Evolutionary conservation across 805 yeast genomes (phyloP).

Genomic region (Lachancea meyersii): DNA sequence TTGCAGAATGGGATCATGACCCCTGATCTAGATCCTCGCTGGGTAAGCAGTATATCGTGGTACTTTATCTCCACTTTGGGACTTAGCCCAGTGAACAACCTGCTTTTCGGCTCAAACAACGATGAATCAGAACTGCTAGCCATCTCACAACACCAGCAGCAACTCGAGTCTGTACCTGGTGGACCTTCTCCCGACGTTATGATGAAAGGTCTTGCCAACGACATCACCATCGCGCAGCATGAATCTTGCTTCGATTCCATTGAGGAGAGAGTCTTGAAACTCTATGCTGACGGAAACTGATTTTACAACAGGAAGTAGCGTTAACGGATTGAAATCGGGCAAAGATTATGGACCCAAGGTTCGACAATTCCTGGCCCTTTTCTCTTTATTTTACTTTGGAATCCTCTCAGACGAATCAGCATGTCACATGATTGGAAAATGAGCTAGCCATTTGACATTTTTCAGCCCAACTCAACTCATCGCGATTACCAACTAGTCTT

Average conservation of each 20-base stretch:
- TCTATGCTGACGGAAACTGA: constrained; percentile 11
- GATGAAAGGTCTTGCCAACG: constrained; percentile 67
- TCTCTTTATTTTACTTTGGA: neutral
- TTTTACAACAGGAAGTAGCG: neutral
- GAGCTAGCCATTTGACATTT: no score
- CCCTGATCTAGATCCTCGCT: constrained; percentile 77
- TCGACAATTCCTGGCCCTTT: neutral
- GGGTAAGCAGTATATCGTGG: constrained; percentile 95
- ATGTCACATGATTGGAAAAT: neutral
- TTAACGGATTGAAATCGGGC: no score
- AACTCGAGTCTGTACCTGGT: constrained; percentile 42
- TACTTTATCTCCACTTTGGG: constrained; percentile 86
- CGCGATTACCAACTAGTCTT: no score
- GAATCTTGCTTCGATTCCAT: constrained; percentile 52
- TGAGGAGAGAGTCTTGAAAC: constrained; percentile 47
- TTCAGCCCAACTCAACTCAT: no score
- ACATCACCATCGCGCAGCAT: constrained; percentile 56
- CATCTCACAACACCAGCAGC: constrained; percentile 23
- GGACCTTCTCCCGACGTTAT: constrained; percentile 57
- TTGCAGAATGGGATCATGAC: constrained; percentile 83
- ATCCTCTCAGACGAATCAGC: no score
- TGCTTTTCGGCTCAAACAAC: constrained; percentile 40
- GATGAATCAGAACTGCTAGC: constrained; percentile 29
- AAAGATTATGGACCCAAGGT: no score
- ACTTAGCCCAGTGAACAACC: constrained; percentile 67